phyloP scores from a whole-genome alignment of 208 protist species.

The Acanthamoeba royreba region DNA sequence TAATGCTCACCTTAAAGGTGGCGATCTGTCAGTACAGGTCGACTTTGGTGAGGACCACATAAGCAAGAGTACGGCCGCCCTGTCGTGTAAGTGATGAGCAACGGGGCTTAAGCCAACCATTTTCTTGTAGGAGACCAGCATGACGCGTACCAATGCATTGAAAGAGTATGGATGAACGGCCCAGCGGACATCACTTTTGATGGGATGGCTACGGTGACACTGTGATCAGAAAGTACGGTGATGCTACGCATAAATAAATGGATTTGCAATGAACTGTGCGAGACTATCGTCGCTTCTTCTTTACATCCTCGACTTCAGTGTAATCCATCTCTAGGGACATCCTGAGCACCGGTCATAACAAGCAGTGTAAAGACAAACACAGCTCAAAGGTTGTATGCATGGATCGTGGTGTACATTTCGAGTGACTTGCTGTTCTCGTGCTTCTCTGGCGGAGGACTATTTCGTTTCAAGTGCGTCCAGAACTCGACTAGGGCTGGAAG shows the following conservation, averaged over 20 bases:
- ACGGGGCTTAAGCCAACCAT: too few species aligned
- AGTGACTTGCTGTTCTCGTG: not conserved
- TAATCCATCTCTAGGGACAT: not conserved
- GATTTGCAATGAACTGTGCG: not conserved
- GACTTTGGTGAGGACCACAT: not conserved
- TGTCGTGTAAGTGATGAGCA: too few species aligned
- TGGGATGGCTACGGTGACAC: not conserved
- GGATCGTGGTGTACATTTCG: not conserved
- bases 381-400: not conserved
- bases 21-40: not conserved
- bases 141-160: not conserved
- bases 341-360: not conserved
- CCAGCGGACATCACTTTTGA: not conserved
- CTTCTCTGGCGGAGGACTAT: not conserved
- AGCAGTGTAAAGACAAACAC: not conserved
- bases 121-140: not conserved
- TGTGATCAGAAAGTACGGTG: not conserved
- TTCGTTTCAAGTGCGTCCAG: not conserved
- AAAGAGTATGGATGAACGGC: not conserved
- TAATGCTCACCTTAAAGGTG: not conserved
- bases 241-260: not conserved
- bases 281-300: not conserved
- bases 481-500: not conserved
- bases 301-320: not conserved
- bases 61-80: not conserved